phyloP scores from a whole-genome alignment of 768 basidiomycete genomes.

The Leucocoprinus sp. region DNA sequence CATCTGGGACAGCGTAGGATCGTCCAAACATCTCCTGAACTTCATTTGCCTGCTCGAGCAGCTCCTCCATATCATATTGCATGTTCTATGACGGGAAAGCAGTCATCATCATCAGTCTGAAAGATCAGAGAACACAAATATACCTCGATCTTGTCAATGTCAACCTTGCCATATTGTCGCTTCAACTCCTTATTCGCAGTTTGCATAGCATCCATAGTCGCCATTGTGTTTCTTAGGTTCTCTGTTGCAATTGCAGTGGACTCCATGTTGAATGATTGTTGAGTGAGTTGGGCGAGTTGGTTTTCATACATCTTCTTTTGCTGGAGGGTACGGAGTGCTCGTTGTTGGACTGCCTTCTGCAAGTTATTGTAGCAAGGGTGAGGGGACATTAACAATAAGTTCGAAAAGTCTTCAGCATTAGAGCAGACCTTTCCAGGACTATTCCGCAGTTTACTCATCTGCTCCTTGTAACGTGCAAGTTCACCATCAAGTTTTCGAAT shows the following conservation, averaged over 20 bases:
- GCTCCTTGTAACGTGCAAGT: slow-evolving; percentile 85
- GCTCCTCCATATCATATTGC: slow-evolving; percentile 97
- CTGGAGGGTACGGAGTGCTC: slow-evolving; percentile 87
- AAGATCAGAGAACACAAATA: slow-evolving; percentile 13
- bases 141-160: slow-evolving; percentile 98
- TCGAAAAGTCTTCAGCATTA: background rate
- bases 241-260: slow-evolving; percentile 93
- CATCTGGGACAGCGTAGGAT: slow-evolving; percentile 95
- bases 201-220: slow-evolving; percentile 95
- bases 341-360: slow-evolving; percentile 88
- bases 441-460: slow-evolving; percentile 87
- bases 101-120: background rate
- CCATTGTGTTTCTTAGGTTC: slow-evolving; percentile 98
- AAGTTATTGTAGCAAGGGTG: too few relatives aligned
- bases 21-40: slow-evolving; percentile 91
- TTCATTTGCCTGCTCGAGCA: slow-evolving; percentile 95
- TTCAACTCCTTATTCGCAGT: slow-evolving; percentile 91
- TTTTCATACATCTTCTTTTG: slow-evolving; percentile 96
- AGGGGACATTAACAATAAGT: too few relatives aligned
- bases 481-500: slow-evolving; percentile 95
- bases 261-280: slow-evolving; percentile 99
- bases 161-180: slow-evolving; percentile 95
- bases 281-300: slow-evolving; percentile 83
- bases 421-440: slow-evolving; percentile 90
- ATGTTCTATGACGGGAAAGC: slow-evolving; percentile 68